phyloP scores from a whole-genome alignment of 1,284 basidiomycete species.

The Polyporus tsugae region DNA sequence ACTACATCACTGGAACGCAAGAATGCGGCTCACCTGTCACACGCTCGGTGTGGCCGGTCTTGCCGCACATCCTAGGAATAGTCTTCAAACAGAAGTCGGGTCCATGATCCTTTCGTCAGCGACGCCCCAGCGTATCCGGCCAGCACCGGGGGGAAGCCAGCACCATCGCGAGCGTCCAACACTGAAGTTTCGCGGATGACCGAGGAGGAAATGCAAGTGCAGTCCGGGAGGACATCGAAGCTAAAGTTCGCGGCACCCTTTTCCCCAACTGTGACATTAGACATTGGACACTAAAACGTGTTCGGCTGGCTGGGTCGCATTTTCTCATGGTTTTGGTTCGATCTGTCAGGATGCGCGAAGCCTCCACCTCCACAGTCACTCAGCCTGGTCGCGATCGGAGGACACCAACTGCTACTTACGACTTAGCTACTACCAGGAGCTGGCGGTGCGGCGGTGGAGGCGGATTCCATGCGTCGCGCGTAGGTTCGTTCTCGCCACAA shows the following conservation, averaged over 20 bases:
- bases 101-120: not conserved
- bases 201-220: slow-evolving; percentile 1
- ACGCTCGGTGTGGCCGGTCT: slow-evolving; percentile 2
- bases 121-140: not conserved
- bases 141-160: not conserved
- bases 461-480: not conserved
- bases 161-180: slow-evolving; percentile 2
- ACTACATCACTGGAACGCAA: not conserved
- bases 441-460: not conserved
- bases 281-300: not conserved
- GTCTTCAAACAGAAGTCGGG: not conserved
- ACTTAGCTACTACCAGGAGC: not conserved
- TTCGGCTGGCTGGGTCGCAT: not conserved
- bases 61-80: not conserved
- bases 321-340: slow-evolving; percentile 6
- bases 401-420: slow-evolving; percentile 2
- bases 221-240: not conserved
- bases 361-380: slow-evolving; percentile 30
- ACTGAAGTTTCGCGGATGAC: slow-evolving; percentile 4
- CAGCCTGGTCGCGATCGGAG: slow-evolving; percentile 29
- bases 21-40: slow-evolving; percentile 3
- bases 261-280: not conserved
- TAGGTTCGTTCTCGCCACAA: slow-evolving; percentile 2
- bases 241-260: not conserved
- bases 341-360: slow-evolving; percentile 19